These are phyloP conservation scores for Backusella psychrophila DNA, from an alignment of 192 early-diverging fungal genomes.

Conservation along the genomic window DNA sequence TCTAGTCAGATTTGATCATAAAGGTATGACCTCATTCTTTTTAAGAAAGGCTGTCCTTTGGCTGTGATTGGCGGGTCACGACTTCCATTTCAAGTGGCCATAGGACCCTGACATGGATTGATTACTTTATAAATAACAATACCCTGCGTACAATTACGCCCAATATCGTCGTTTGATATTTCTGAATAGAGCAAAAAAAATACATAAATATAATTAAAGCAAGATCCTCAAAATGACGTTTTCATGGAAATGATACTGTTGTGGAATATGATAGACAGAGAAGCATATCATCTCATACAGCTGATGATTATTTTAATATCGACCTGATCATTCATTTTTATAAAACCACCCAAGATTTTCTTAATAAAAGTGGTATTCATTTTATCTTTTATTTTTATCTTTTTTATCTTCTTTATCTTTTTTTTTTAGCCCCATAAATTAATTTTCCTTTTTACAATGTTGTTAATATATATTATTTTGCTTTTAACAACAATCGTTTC, in stretches of 20 bases:
- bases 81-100: conserved; percentile 77
- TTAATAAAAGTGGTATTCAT: neutral
- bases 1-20: conserved; percentile 71
- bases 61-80: conserved; percentile 78
- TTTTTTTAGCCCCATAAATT: neutral
- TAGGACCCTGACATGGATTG: conserved; percentile 64
- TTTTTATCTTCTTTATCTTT: neutral
- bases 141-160: conserved; percentile 84
- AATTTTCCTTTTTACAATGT: neutral
- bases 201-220: conserved; percentile 36
- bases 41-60: conserved; percentile 90
- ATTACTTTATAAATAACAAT: conserved; percentile 63
- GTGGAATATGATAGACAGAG: conserved; percentile 34
- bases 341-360: neutral
- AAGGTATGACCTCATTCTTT: conserved; percentile 95
- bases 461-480: neutral
- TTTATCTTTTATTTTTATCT: neutral
- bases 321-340: neutral
- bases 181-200: conserved; percentile 41
- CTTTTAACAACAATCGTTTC: neutral
- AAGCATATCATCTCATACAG: neutral
- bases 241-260: conserved; percentile 69
- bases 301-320: neutral
- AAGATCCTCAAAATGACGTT: conserved; percentile 56
- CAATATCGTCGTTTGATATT: conserved; percentile 75